These are phyloP conservation scores for Hypoxylon sp. DNA, from an alignment of 2,329 filamentous ascomycete genomes.

Conservation along the genomic window DNA sequence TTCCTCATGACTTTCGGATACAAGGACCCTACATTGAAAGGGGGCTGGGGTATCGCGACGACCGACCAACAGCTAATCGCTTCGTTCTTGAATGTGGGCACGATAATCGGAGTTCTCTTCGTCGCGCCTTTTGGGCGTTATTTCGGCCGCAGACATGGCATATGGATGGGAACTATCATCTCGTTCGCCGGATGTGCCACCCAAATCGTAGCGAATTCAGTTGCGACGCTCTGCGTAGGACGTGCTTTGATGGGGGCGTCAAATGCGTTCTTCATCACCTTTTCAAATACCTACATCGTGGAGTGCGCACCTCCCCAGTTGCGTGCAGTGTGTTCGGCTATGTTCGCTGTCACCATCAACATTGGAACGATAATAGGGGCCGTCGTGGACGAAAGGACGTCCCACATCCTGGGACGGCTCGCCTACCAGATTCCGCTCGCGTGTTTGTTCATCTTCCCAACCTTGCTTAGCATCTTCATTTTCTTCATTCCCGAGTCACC, in stretches of 20 bases:
- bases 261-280: slow-evolving; percentile 42
- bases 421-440: slow-evolving; percentile 34
- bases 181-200: slow-evolving; percentile 34
- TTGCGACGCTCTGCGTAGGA: slow-evolving; percentile 39
- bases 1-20: slow-evolving; percentile 40
- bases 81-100: slow-evolving; percentile 41
- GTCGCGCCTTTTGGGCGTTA: slow-evolving; percentile 34
- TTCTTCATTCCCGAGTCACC: slow-evolving; percentile 44
- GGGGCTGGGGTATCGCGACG: slow-evolving; percentile 39
- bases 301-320: slow-evolving; percentile 38
- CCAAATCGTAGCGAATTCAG: slow-evolving; percentile 35
- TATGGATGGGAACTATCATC: slow-evolving; percentile 40
- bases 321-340: slow-evolving; percentile 26
- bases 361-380: slow-evolving; percentile 30
- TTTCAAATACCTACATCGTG: slow-evolving; percentile 42
- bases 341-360: slow-evolving; percentile 28
- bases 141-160: slow-evolving; percentile 40
- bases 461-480: slow-evolving; percentile 30
- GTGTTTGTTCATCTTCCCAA: slow-evolving; percentile 31
- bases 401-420: slow-evolving; percentile 29
- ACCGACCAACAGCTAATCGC: slow-evolving; percentile 41
- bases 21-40: slow-evolving; percentile 22
- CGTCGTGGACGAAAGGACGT: slow-evolving; percentile 30
- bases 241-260: slow-evolving; percentile 40
- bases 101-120: slow-evolving; percentile 40